Evolutionary conservation across 1,284 basidiomycete genomes (phyloP).

Genomic region (Bondarzewia mesenterica): DNA sequence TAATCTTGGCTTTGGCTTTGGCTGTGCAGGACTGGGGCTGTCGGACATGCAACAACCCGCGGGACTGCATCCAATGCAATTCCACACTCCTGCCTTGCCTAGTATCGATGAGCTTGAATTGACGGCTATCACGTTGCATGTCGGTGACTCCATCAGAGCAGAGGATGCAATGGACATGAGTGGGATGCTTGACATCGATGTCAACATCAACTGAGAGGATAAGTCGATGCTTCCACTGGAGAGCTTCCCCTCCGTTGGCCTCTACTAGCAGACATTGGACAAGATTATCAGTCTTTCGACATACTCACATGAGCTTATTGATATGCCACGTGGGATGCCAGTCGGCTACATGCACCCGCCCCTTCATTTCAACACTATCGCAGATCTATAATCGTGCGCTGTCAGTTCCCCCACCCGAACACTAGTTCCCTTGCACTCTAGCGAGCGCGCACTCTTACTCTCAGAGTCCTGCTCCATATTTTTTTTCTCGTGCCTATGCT

Average conservation of each 20-base stretch:
- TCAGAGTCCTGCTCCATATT: background rate
- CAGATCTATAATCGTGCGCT: conserved; percentile 45
- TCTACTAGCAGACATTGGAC: conserved; percentile 41
- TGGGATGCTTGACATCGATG: conserved; percentile 6
- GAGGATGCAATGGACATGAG: conserved; percentile 13
- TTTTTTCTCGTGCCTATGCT: conserved; percentile 8
- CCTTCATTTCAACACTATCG: too few relatives aligned
- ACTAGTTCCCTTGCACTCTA: conserved; percentile 18
- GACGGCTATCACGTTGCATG: conserved; percentile 58
- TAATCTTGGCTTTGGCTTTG: conserved; percentile 39
- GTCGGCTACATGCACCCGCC: too few relatives aligned
- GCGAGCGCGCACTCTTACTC: background rate
- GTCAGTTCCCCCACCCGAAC: conserved; percentile 49
- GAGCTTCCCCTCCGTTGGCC: too few relatives aligned
- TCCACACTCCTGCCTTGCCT: conserved; percentile 47
- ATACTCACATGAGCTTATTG: conserved; percentile 1
- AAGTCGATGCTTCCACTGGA: conserved; percentile 9
- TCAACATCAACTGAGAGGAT: conserved; percentile 21
- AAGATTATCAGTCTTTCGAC: conserved; percentile 52
- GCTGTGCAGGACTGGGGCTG: conserved; percentile 40
- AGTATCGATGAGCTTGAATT: conserved; percentile 69
- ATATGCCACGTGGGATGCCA: background rate
- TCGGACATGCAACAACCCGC: conserved; percentile 30
- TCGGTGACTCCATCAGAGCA: conserved; percentile 28
- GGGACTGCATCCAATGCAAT: conserved; percentile 45